These are phyloP conservation scores for Epicoccum sorghinum DNA, from an alignment of 2,329 filamentous ascomycete genomes.

Conservation along the genomic window DNA sequence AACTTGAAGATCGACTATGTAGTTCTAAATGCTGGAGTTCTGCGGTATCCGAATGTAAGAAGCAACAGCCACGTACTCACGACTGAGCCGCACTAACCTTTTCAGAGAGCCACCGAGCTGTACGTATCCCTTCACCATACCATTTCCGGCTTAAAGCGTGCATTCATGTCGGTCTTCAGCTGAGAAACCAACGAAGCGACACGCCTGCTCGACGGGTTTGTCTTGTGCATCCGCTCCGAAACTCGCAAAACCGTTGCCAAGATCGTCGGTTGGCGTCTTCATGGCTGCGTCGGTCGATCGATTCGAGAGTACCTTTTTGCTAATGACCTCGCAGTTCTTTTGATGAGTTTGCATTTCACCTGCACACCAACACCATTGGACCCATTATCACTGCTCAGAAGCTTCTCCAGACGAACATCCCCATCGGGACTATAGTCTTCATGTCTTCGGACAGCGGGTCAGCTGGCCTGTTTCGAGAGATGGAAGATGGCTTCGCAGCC, in stretches of 20 bases:
- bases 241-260: conserved; percentile 1
- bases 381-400: conserved; percentile 63
- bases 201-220: neutral
- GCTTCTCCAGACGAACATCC: conserved; percentile 55
- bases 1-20: conserved; percentile 59
- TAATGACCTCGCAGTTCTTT: conserved; percentile 52
- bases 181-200: conserved; percentile 4
- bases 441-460: conserved; percentile 65
- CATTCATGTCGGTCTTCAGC: conserved; percentile 18
- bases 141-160: conserved; percentile 29
- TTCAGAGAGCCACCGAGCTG: conserved; percentile 59
- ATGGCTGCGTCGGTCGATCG: neutral
- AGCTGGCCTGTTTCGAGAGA: conserved; percentile 56
- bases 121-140: conserved; percentile 41
- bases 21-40: conserved; percentile 63
- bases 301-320: neutral
- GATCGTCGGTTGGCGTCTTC: neutral
- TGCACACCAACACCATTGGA: conserved; percentile 64
- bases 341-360: conserved; percentile 59
- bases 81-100: conserved; percentile 34
- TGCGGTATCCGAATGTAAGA: conserved; percentile 63
- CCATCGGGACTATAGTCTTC: conserved; percentile 59
- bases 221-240: neutral
- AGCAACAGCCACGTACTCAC: conserved; percentile 1
- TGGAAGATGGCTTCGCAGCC: conserved; percentile 64